phyloP scores from a whole-genome alignment of 2,329 filamentous ascomycete genomes.

The Helotiales sp. region DNA sequence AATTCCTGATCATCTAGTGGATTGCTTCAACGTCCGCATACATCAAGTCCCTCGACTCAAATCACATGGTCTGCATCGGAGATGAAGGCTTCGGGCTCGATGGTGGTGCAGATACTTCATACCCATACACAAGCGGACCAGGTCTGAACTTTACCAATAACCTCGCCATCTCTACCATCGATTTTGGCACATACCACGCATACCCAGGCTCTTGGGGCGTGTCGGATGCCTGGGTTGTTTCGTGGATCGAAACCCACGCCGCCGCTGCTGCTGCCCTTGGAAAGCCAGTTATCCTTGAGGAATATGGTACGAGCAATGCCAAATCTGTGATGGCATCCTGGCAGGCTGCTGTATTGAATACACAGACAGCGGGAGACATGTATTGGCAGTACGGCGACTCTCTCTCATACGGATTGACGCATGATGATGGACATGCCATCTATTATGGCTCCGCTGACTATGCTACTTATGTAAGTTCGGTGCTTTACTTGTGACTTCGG shows the following conservation, averaged over 20 bases:
- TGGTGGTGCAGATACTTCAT: constrained; percentile 46
- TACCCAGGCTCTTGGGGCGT: constrained; percentile 53
- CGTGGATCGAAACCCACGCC: constrained; percentile 54
- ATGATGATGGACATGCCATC: constrained; percentile 38
- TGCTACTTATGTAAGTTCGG: constrained; percentile 32
- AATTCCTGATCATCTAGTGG: too few species aligned
- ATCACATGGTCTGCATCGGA: constrained; percentile 67
- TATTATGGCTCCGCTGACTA: constrained; percentile 39
- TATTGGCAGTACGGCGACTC: constrained; percentile 43
- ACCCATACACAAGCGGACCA: constrained; percentile 48
- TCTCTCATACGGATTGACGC: constrained; percentile 33
- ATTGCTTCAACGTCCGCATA: constrained; percentile 61
- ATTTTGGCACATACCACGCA: constrained; percentile 59
- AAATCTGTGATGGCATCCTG: constrained; percentile 32
- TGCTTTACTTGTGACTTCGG: not conserved
- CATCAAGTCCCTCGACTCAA: constrained; percentile 65
- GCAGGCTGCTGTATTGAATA: constrained; percentile 35
- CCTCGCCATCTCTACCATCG: constrained; percentile 51
- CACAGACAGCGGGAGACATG: constrained; percentile 38
- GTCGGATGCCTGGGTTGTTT: constrained; percentile 48
- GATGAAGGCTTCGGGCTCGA: constrained; percentile 62
- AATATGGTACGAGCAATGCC: constrained; percentile 44
- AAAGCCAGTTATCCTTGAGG: constrained; percentile 50
- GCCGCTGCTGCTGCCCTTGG: constrained; percentile 44
- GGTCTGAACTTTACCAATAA: constrained; percentile 55